phyloP scores from a whole-genome alignment of 2,329 filamentous ascomycete species.

The Botryotinia convoluta region DNA sequence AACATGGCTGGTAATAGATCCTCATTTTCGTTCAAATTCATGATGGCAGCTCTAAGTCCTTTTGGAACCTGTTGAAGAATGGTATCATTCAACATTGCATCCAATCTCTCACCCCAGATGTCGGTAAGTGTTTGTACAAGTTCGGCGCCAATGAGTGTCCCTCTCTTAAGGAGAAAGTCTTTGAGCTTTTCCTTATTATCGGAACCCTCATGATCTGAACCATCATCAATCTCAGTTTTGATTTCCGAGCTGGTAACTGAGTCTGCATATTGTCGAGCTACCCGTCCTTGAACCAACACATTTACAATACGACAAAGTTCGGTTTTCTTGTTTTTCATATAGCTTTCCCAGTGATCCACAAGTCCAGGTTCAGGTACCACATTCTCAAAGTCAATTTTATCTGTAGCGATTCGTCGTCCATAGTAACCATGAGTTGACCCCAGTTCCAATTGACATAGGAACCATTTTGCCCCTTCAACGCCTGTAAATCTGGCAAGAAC shows the following conservation, averaged over 20 bases:
- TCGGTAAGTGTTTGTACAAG: constrained; percentile 35
- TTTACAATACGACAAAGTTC: constrained; percentile 22
- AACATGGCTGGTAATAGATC: constrained; percentile 39
- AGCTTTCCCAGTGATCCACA: constrained; percentile 22
- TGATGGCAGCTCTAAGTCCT: constrained; percentile 35
- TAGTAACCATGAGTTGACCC: constrained; percentile 36
- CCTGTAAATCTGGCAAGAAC: constrained; percentile 39
- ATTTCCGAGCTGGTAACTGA: constrained; percentile 7
- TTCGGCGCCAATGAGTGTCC: constrained; percentile 27
- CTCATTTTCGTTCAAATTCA: constrained; percentile 39
- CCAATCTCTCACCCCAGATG: constrained; percentile 32
- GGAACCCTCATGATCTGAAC: constrained; percentile 20
- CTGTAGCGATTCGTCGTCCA: constrained; percentile 29
- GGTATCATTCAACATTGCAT: constrained; percentile 34
- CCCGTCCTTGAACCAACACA: constrained; percentile 9
- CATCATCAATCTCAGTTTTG: constrained; percentile 15
- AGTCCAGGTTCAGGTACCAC: constrained; percentile 23
- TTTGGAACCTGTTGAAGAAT: constrained; percentile 37
- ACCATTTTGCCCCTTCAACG: constrained; percentile 37
- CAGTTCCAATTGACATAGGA: constrained; percentile 39
- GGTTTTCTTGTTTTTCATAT: constrained; percentile 27
- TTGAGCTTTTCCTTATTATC: constrained; percentile 16
- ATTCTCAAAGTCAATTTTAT: constrained; percentile 26
- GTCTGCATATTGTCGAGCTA: constrained; percentile 20
- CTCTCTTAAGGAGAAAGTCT: constrained; percentile 12